These are phyloP conservation scores for Hypoxylon cercidicola DNA, from an alignment of 495 filamentous ascomycete genomes.

Conservation along the genomic window DNA sequence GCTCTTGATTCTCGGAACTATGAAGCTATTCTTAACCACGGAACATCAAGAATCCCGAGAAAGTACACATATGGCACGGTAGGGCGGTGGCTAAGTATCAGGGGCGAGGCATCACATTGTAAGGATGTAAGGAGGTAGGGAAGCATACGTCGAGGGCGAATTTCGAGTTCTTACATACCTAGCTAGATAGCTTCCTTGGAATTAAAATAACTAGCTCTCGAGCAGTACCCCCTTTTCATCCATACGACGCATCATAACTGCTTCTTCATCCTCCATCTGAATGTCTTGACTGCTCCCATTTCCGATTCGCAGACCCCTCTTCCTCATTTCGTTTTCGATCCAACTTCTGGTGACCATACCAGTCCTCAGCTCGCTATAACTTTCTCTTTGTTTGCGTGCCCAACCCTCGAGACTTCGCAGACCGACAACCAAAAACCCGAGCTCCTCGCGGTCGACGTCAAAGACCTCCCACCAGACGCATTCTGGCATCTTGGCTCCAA, in stretches of 20 bases:
- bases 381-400: constrained; percentile 58
- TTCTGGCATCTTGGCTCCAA: constrained; percentile 78
- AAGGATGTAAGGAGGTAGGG: too few relatives aligned
- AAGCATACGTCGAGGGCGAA: too few relatives aligned
- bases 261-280: constrained; percentile 65
- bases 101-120: too few relatives aligned
- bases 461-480: constrained; percentile 98
- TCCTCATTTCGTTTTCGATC: constrained; percentile 57
- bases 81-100: too few relatives aligned
- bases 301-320: constrained; percentile 50
- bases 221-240: constrained; percentile 63
- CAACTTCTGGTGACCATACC: constrained; percentile 55
- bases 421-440: constrained; percentile 91
- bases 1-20: too few relatives aligned
- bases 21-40: too few relatives aligned
- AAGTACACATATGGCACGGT: too few relatives aligned
- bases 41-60: too few relatives aligned
- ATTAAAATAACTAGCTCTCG: constrained; percentile 33
- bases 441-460: constrained; percentile 94
- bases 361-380: constrained; percentile 42
- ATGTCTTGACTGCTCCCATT: constrained; percentile 45
- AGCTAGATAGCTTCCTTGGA: too few relatives aligned
- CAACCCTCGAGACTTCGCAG: constrained; percentile 84
- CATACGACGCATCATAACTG: constrained; percentile 67
- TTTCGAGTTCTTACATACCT: too few relatives aligned